Evolutionary conservation across 176 grass and related monocot species (phyloP).

Genomic region (Oryza glumipatula): DNA sequence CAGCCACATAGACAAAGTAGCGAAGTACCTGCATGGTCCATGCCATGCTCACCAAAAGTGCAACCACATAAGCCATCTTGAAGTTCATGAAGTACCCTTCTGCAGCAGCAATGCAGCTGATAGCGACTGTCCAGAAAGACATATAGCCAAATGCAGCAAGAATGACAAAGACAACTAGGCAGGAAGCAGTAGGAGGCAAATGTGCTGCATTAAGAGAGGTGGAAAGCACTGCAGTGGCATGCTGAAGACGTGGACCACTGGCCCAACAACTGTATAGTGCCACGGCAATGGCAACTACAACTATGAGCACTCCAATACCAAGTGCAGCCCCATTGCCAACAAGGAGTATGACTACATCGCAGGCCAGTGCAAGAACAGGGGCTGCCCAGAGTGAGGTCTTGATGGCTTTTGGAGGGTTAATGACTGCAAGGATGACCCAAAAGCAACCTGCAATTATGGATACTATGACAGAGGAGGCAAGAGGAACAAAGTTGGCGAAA

Average conservation of each 20-base stretch:
- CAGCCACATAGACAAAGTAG: slow-evolving; percentile 64
- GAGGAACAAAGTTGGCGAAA: slow-evolving; percentile 54
- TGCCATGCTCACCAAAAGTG: slow-evolving; percentile 73
- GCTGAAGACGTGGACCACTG: slow-evolving; percentile 59
- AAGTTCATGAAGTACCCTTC: slow-evolving; percentile 56
- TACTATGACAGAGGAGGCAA: slow-evolving; percentile 57
- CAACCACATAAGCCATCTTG: slow-evolving; percentile 53
- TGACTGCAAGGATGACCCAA: slow-evolving; percentile 58
- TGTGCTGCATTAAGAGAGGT: slow-evolving; percentile 47
- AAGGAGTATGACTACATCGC: slow-evolving; percentile 67
- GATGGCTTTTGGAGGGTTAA: slow-evolving; percentile 63
- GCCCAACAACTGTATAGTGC: slow-evolving; percentile 84
- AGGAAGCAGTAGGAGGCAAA: slow-evolving; percentile 44
- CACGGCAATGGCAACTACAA: slow-evolving; percentile 52
- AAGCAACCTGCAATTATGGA: slow-evolving; percentile 53
- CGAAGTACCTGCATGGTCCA: slow-evolving; percentile 89
- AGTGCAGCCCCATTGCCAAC: slow-evolving; percentile 59
- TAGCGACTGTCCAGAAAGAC: slow-evolving; percentile 80
- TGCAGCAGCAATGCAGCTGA: slow-evolving; percentile 66
- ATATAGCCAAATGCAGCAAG: slow-evolving; percentile 63
- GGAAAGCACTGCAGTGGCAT: slow-evolving; percentile 69
- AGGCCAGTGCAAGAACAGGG: slow-evolving; percentile 57
- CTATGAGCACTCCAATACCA: slow-evolving; percentile 57
- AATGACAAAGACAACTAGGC: slow-evolving; percentile 55
- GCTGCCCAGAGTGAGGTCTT: slow-evolving; percentile 73